phyloP scores from a whole-genome alignment of 2,329 filamentous ascomycete species.

The Daldinia eschscholtzii region DNA sequence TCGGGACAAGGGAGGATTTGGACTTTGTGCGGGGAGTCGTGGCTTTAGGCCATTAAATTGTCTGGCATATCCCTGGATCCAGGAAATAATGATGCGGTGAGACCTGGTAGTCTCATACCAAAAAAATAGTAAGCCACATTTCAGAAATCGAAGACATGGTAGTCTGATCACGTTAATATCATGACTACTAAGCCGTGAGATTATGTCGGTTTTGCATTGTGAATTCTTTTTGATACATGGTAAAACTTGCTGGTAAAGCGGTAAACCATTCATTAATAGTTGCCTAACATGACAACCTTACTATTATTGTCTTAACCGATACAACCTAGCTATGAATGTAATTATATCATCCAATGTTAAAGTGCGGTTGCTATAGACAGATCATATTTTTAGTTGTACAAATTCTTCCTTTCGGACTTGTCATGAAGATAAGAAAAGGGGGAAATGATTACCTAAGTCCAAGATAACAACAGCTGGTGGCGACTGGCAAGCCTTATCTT shows the following conservation, averaged over 20 bases:
- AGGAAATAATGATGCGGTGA: conserved; percentile 21
- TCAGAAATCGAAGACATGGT: conserved; percentile 25
- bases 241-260: neutral
- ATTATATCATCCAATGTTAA: conserved; percentile 11
- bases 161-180: conserved; percentile 33
- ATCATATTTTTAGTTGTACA: neutral
- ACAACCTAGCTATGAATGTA: neutral
- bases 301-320: conserved; percentile 4
- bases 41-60: conserved; percentile 5
- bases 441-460: conserved; percentile 30
- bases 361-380: neutral
- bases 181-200: conserved; percentile 11
- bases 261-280: conserved; percentile 9
- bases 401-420: neutral
- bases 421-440: conserved; percentile 18
- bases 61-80: conserved; percentile 15
- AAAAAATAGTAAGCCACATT: conserved; percentile 26
- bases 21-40: conserved; percentile 11
- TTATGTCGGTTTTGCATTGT: conserved; percentile 33
- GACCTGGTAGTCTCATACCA: conserved; percentile 35
- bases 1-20: conserved; percentile 5
- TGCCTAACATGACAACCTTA: conserved; percentile 1
- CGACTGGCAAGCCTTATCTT: conserved; percentile 24
- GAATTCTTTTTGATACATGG: conserved; percentile 19
- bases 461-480: neutral